Conservation (phyloP, 1,139 yeast species). For the Suhomyces terraborum region DNA sequence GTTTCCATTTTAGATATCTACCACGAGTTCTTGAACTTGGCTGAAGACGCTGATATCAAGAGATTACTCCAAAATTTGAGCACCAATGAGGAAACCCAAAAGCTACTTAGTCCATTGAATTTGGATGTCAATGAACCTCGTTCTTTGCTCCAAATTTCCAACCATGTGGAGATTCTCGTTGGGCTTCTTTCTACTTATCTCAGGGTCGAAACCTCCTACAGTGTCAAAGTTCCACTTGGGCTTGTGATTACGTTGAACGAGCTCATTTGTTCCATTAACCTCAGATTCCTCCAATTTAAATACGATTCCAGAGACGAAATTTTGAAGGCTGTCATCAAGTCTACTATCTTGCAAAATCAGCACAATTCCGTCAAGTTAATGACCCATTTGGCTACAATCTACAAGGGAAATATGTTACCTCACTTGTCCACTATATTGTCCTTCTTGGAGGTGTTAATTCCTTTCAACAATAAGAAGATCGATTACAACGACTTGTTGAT, state of each 20-base stretch:
- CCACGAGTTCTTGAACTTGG: slow-evolving; percentile 56
- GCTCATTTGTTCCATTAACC: slow-evolving; percentile 53
- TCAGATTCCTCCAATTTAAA: slow-evolving; percentile 55
- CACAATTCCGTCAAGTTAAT: slow-evolving; percentile 46
- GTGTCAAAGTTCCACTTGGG: slow-evolving; percentile 60
- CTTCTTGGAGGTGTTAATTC: slow-evolving; percentile 55
- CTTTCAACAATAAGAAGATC: slow-evolving; percentile 45
- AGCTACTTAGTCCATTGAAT: slow-evolving; percentile 47
- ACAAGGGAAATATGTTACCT: slow-evolving; percentile 50
- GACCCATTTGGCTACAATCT: slow-evolving; percentile 36
- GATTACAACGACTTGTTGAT: slow-evolving; percentile 32
- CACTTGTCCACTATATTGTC: slow-evolving; percentile 51
- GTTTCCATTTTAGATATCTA: slow-evolving; percentile 56
- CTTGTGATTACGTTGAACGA: slow-evolving; percentile 51
- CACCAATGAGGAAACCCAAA: slow-evolving; percentile 22
- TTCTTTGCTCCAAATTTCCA: slow-evolving; percentile 51
- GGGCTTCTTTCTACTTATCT: slow-evolving; percentile 48
- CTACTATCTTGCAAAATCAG: slow-evolving; percentile 49
- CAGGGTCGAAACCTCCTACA: slow-evolving; percentile 48
- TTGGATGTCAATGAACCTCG: slow-evolving; percentile 60
- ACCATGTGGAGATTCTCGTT: slow-evolving; percentile 49
- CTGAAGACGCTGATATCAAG: slow-evolving; percentile 51
- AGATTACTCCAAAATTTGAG: slow-evolving; percentile 35
- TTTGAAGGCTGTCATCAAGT: slow-evolving; percentile 40
- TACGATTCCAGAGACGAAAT: slow-evolving; percentile 58